These are phyloP conservation scores for Aphanomyces cochlioides DNA, from an alignment of 352 stramenopile species.

Conservation along the genomic window DNA sequence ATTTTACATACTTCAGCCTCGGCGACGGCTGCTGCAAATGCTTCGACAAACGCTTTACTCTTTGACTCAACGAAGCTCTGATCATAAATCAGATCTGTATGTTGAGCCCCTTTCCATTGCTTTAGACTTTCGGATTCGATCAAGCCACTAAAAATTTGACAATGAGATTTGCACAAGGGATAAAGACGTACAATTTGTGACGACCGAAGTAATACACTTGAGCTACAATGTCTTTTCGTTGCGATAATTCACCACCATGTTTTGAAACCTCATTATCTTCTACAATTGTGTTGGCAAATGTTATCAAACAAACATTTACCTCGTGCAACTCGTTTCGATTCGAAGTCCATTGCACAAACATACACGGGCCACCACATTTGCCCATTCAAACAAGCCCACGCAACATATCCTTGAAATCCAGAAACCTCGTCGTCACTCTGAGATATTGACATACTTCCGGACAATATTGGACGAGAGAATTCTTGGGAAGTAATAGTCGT, in stretches of 20 bases:
- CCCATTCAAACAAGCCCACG: background rate
- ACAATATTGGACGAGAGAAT: no score
- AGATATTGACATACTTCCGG: no score
- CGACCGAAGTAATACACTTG: slow-evolving; percentile 1
- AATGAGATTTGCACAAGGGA: background rate
- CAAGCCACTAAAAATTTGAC: slow-evolving; percentile 3
- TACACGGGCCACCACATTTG: background rate
- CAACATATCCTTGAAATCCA: background rate
- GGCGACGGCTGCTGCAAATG: background rate
- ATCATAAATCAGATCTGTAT: slow-evolving; percentile 13
- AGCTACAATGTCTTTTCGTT: background rate
- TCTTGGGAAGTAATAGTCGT: no score
- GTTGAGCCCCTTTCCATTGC: background rate
- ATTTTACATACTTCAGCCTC: slow-evolving; percentile 3
- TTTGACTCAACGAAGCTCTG: background rate
- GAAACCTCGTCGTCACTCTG: no score
- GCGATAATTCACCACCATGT: background rate
- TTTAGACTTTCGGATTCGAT: background rate
- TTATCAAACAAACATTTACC: slow-evolving; percentile 5
- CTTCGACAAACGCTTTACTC: slow-evolving; percentile 11
- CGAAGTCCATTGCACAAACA: background rate
- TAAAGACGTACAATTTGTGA: background rate
- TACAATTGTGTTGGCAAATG: background rate
- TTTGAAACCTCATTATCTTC: background rate
- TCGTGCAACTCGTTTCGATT: background rate